Conservation (phyloP, 345 rosid species). For the Chamaenerion angustifolium region DNA sequence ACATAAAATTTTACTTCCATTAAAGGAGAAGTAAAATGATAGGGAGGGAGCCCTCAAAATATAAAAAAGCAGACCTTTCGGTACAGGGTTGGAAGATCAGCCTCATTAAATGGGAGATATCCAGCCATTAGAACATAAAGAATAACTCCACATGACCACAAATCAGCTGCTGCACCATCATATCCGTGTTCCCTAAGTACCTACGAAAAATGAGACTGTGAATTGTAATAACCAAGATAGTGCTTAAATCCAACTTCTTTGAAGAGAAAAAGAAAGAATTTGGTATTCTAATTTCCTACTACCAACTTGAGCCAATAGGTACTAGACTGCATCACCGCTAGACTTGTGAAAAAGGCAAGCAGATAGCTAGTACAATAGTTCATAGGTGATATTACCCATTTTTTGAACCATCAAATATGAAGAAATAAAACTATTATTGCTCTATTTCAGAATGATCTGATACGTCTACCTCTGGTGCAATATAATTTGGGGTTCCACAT, state of each 20-base stretch:
- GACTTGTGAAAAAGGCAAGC: too few species aligned
- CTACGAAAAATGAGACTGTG: constrained; percentile 10
- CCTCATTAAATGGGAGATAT: constrained; percentile 65
- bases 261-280: too few species aligned
- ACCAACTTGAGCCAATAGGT: too few species aligned
- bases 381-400: too few species aligned
- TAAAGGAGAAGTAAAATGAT: too few species aligned
- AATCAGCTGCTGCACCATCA: constrained; percentile 82
- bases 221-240: too few species aligned
- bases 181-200: constrained; percentile 58
- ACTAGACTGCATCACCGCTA: too few species aligned
- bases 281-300: too few species aligned
- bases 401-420: background rate
- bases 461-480: constrained; percentile 45
- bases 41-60: constrained; percentile 2
- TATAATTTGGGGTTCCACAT: constrained; percentile 87
- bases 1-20: too few species aligned
- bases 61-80: constrained; percentile 32
- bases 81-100: constrained; percentile 63
- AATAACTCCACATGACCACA: constrained; percentile 96
- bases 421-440: background rate
- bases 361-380: background rate
- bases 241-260: too few species aligned
- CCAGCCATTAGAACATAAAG: constrained; percentile 86
- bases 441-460: constrained; percentile 3